Conservation (phyloP, 352 stramenopile species). For the Phytophthora syringae region DNA sequence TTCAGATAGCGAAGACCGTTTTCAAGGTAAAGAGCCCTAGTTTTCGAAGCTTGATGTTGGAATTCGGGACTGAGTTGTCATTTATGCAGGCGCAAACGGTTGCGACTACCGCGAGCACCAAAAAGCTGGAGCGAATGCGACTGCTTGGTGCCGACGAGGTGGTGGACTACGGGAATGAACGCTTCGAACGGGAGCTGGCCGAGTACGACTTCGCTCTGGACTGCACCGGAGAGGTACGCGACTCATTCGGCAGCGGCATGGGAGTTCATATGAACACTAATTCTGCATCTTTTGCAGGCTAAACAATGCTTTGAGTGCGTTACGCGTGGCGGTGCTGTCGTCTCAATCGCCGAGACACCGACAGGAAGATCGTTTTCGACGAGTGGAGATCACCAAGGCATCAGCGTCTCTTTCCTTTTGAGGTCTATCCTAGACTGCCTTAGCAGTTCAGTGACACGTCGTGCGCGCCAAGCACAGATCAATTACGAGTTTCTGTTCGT, state of each 20-base stretch:
- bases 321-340: constrained; percentile 54
- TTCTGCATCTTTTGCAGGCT: constrained; percentile 29
- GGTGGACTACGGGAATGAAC: constrained; percentile 70
- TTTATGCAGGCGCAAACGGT: constrained; percentile 58
- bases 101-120: constrained; percentile 70
- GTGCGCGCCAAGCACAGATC: constrained; percentile 55
- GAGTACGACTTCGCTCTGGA: constrained; percentile 85
- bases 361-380: constrained; percentile 42
- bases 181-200: constrained; percentile 67
- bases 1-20: constrained; percentile 78
- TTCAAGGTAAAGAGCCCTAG: constrained; percentile 58
- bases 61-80: background rate
- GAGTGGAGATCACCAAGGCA: constrained; percentile 34
- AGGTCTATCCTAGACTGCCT: constrained; percentile 63
- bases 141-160: constrained; percentile 73
- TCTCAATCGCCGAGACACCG: constrained; percentile 70
- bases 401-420: constrained; percentile 55
- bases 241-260: background rate
- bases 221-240: constrained; percentile 73
- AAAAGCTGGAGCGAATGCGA: constrained; percentile 72
- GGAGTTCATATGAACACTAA: background rate
- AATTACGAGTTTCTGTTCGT: constrained; percentile 68
- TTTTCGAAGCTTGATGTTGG: background rate
- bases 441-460: constrained; percentile 60
- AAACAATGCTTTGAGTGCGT: constrained; percentile 73